Conservation (phyloP, 345 rosid genomes). For the Gynandropsis gynandra region DNA sequence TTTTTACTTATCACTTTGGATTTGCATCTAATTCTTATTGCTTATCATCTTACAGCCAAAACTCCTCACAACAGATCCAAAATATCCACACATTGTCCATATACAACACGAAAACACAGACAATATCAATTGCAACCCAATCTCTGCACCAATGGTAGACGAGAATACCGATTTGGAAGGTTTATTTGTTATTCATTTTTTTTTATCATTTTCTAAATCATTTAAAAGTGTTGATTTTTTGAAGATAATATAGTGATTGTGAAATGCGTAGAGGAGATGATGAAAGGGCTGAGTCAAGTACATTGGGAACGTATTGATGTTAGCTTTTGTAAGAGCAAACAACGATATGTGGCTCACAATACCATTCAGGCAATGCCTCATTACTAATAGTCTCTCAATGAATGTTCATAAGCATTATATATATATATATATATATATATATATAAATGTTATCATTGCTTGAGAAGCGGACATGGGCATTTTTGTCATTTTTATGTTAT, state of each 20-base stretch:
- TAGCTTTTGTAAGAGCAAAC: constrained; percentile 79
- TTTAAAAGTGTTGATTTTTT: neutral
- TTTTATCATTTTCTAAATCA: neutral
- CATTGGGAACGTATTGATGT: constrained; percentile 91
- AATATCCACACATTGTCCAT: constrained; percentile 74
- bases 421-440: too few relatives aligned
- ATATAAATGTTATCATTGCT: too few relatives aligned
- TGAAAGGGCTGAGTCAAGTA: constrained; percentile 68
- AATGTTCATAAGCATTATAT: too few relatives aligned
- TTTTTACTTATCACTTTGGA: neutral
- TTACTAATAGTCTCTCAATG: too few relatives aligned
- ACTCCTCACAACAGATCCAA: constrained; percentile 51
- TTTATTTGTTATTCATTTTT: constrained; percentile 19
- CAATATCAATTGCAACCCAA: constrained; percentile 18
- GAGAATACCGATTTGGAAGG: constrained; percentile 67
- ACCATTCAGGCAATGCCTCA: constrained; percentile 95
- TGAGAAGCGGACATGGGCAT: too few relatives aligned
- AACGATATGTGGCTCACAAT: constrained; percentile 67
- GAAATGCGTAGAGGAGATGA: constrained; percentile 69
- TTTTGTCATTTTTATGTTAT: too few relatives aligned
- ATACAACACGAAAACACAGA: constrained; percentile 35
- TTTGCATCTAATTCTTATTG: constrained; percentile 17
- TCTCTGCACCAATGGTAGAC: constrained; percentile 30
- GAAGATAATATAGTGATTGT: too few relatives aligned
- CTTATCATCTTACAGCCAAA: constrained; percentile 47